A percentile compares a stretch with the other conserved stretches of the same genome.
These are phyloP conservation scores for Echium plantagineum DNA, from an alignment of 257 asterid species.

Conservation along the genomic window DNA sequence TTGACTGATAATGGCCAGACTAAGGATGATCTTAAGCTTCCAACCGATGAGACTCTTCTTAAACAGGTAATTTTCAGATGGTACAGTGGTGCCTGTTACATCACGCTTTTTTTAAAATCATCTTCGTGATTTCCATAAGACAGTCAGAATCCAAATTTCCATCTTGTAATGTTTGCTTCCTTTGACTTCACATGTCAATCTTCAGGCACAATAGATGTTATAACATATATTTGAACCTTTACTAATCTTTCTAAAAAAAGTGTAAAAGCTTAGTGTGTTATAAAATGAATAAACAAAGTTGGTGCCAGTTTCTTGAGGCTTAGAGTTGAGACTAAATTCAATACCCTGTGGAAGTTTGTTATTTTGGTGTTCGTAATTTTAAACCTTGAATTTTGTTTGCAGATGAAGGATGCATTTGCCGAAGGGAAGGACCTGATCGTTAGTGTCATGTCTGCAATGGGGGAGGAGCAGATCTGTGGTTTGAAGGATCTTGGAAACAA, in stretches of 20 bases:
- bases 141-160: too few relatives aligned
- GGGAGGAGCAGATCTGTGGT: not conserved
- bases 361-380: not conserved
- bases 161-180: not conserved
- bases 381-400: not conserved
- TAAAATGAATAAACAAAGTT: not conserved
- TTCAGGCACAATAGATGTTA: not conserved
- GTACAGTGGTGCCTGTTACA: too few relatives aligned
- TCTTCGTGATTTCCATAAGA: too few relatives aligned
- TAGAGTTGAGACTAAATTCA: not conserved
- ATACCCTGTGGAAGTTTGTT: not conserved
- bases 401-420: conserved; percentile 1
- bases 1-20: conserved; percentile 72
- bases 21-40: conserved; percentile 70
- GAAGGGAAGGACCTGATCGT: conserved; percentile 6
- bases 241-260: too few relatives aligned
- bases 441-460: conserved; percentile 1
- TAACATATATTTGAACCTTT: too few relatives aligned
- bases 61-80: conserved; percentile 25
- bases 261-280: not conserved
- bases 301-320: not conserved
- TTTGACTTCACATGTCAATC: not conserved
- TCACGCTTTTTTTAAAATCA: too few relatives aligned
- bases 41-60: conserved; percentile 64
- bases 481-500: conserved; percentile 1